Base-by-base conservation (phyloP, 441 rosid species). In the Pelargonium citronellum region DNA sequence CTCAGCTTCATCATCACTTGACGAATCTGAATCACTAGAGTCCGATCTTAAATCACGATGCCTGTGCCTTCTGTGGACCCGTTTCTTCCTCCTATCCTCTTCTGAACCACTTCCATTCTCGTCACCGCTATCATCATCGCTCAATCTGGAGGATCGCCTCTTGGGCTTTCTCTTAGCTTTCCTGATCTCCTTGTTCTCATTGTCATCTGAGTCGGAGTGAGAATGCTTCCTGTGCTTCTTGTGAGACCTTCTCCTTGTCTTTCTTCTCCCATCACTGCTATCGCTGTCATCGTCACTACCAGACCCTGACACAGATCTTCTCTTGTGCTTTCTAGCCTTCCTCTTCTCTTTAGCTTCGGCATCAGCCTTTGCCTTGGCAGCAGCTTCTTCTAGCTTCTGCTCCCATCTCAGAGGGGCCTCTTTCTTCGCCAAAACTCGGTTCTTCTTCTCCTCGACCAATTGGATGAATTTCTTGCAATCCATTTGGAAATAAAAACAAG, bases 371-470 rank as follows among this genome's bases (percentile, higher is more conserved):
- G 96, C 97, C 71, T 84, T 84, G 3, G 88, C 91, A 78, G 94
- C 94, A 41, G 92, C 57, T 49, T 49, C 90, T 82, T 94, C 97
- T 17, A 94, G 81, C 86, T 90, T 94, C 83, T 90, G 95, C 83
- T 94, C 92, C 99, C 99, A 91, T 81, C 87, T 87, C 79, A 91
- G 46, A 69, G 92, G 96, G 61, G 95, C 97, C 84, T 91, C 95
- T 69, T 81, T 83, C 86, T 79, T 89, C 86, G 90, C 94, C 64
- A 91, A 78, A 60, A 84, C 84, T 81, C 85, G 86, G 80, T 84
- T 85, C 84, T 89, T 91, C 75, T 91, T 91, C 87, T 94, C 96
- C 85, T 94, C 97, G 22, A 91, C 97, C 91, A 94, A 65, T 79
- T 90, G 94, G 69, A 91, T 89, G 85, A 94, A 94, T 82, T 79